Evolutionary conservation across 768 basidiomycete genomes (phyloP).

Genomic region (Pleurotus citrinopileatus): DNA sequence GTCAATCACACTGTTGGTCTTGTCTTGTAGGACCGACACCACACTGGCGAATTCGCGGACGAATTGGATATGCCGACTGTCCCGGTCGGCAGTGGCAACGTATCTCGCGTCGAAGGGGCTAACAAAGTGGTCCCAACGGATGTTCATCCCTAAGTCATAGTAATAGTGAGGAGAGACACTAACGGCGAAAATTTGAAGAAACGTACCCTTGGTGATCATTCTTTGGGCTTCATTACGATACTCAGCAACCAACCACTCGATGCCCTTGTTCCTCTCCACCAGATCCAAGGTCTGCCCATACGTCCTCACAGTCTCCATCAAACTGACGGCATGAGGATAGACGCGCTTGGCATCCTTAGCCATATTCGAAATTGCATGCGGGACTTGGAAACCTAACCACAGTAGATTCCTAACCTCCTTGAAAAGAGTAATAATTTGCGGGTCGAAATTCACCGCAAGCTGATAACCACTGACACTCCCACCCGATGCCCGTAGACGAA

Average conservation of each 20-base stretch:
- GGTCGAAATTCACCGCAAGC: conserved; percentile 95
- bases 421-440: conserved; percentile 97
- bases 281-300: conserved; percentile 94
- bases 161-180: background rate
- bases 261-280: conserved; percentile 86
- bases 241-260: conserved; percentile 93
- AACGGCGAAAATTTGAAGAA: background rate
- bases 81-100: conserved; percentile 68
- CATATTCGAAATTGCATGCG: conserved; percentile 92
- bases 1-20: conserved; percentile 92
- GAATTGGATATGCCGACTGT: conserved; percentile 89
- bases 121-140: conserved; percentile 96
- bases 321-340: conserved; percentile 95
- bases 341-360: conserved; percentile 99
- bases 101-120: conserved; percentile 90
- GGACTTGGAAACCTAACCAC: conserved; percentile 95
- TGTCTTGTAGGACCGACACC: conserved; percentile 83
- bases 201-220: conserved; percentile 85
- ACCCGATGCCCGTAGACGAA: conserved; percentile 43
- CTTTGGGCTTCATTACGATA: conserved; percentile 90
- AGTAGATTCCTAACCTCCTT: conserved; percentile 96
- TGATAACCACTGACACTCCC: conserved; percentile 65
- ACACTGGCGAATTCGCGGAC: conserved; percentile 94
- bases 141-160: conserved; percentile 71
- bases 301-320: conserved; percentile 99